phyloP scores from a whole-genome alignment of 805 yeast genomes.

The Nakazawaea siamensis region DNA sequence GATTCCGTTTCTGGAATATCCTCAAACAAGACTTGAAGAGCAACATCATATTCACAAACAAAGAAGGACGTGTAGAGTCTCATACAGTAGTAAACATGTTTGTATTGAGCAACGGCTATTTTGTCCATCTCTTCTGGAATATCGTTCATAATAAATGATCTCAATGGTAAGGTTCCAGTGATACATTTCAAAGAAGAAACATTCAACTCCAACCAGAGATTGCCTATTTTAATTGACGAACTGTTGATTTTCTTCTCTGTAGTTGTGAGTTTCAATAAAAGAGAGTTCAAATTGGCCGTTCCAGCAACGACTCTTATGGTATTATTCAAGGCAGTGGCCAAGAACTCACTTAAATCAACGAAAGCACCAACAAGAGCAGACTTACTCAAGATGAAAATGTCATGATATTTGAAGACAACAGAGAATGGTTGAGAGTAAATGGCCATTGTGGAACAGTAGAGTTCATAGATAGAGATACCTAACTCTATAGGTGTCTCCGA shows the following conservation, averaged over 20 bases:
- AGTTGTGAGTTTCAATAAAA: too few relatives aligned
- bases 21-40: neutral
- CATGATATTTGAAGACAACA: constrained; percentile 22
- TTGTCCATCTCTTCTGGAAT: neutral
- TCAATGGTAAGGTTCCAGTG: neutral
- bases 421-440: constrained; percentile 30
- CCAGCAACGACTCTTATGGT: constrained; percentile 1
- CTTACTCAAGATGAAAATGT: constrained; percentile 12
- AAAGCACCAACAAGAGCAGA: constrained; percentile 4
- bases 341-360: constrained; percentile 4
- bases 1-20: neutral
- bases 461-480: constrained; percentile 30
- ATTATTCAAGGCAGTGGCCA: constrained; percentile 11
- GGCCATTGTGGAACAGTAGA: constrained; percentile 33
- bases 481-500: constrained; percentile 25
- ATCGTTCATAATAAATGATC: neutral
- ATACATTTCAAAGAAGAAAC: constrained; percentile 2
- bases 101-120: neutral
- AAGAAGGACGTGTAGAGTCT: neutral
- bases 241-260: too few relatives aligned
- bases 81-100: constrained; percentile 2
- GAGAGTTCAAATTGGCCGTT: constrained; percentile 6
- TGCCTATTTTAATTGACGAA: too few relatives aligned
- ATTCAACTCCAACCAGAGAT: constrained; percentile 4
- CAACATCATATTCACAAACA: constrained; percentile 1